Evolutionary conservation across 2,329 filamentous ascomycete genomes (phyloP).

Genomic region (Colletotrichum phormii): DNA sequence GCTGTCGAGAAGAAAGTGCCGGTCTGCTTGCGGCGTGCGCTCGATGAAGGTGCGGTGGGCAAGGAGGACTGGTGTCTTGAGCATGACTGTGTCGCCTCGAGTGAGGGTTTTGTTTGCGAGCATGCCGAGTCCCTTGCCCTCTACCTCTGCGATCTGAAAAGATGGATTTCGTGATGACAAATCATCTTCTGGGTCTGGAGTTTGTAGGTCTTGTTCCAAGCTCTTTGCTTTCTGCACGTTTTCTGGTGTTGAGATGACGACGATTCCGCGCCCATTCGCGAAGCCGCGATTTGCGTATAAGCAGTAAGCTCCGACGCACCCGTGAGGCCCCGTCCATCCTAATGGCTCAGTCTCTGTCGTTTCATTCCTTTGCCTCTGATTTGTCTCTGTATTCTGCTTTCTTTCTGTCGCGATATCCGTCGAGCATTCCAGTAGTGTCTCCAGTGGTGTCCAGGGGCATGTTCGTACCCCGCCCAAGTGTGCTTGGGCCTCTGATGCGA

Average conservation of each 20-base stretch:
- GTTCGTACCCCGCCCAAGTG: neutral
- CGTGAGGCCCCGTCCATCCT: slow-evolving; percentile 32
- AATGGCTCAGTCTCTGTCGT: neutral
- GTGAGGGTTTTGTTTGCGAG: slow-evolving; percentile 41
- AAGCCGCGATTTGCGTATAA: slow-evolving; percentile 50
- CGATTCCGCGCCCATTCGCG: slow-evolving; percentile 51
- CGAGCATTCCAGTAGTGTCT: slow-evolving; percentile 17
- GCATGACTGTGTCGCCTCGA: slow-evolving; percentile 37
- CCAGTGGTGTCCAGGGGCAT: slow-evolving; percentile 24
- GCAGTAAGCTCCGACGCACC: slow-evolving; percentile 41
- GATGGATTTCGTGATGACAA: slow-evolving; percentile 10
- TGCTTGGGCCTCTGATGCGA: slow-evolving; percentile 15
- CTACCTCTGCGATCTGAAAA: slow-evolving; percentile 40
- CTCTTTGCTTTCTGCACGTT: slow-evolving; percentile 24
- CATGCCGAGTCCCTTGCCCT: slow-evolving; percentile 41
- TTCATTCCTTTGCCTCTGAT: neutral
- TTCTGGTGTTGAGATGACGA: slow-evolving; percentile 49
- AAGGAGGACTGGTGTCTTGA: slow-evolving; percentile 33
- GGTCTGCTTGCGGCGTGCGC: slow-evolving; percentile 12
- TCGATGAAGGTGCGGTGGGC: slow-evolving; percentile 37
- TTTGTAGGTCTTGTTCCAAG: neutral
- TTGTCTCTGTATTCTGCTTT: neutral
- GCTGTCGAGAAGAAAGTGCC: slow-evolving; percentile 19
- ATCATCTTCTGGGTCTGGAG: neutral
- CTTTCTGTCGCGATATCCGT: neutral